phyloP scores from a whole-genome alignment of 495 filamentous ascomycete species.

The Penicillium tannophilum region DNA sequence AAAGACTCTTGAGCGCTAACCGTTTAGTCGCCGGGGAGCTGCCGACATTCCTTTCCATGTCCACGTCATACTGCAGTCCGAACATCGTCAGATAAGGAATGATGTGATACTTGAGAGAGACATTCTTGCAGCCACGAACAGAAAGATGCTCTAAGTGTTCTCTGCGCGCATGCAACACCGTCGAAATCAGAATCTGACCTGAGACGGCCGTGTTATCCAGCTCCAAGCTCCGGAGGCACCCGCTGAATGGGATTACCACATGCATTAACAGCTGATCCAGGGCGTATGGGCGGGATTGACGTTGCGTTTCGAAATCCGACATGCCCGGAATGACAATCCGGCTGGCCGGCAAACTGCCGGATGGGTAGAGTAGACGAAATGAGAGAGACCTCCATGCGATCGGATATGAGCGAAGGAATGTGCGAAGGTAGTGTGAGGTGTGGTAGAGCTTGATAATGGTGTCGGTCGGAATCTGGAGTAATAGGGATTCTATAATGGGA shows the following conservation, averaged over 20 bases:
- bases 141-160: slow-evolving; percentile 60
- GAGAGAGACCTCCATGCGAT: slow-evolving; percentile 64
- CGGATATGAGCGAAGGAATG: slow-evolving; percentile 58
- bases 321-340: slow-evolving; percentile 38
- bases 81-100: slow-evolving; percentile 59
- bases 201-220: slow-evolving; percentile 64
- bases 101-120: slow-evolving; percentile 66
- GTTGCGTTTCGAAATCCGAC: slow-evolving; percentile 39
- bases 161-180: slow-evolving; percentile 53
- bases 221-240: slow-evolving; percentile 57
- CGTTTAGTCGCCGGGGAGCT: slow-evolving; percentile 36
- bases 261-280: slow-evolving; percentile 59
- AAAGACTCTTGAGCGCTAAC: slow-evolving; percentile 61
- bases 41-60: slow-evolving; percentile 39
- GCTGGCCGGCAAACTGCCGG: slow-evolving; percentile 37
- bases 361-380: slow-evolving; percentile 56
- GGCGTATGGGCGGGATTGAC: slow-evolving; percentile 57
- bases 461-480: slow-evolving; percentile 58
- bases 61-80: slow-evolving; percentile 47
- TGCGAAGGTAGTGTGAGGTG: slow-evolving; percentile 55
- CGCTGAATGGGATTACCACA: slow-evolving; percentile 57
- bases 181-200: slow-evolving; percentile 55
- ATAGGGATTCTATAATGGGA: slow-evolving; percentile 58
- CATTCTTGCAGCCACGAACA: slow-evolving; percentile 65
- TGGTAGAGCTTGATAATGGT: slow-evolving; percentile 60